These are phyloP conservation scores for Ophiognomonia clavigignenti-juglandacearum DNA, from an alignment of 2,329 filamentous ascomycete species.

Conservation along the genomic window DNA sequence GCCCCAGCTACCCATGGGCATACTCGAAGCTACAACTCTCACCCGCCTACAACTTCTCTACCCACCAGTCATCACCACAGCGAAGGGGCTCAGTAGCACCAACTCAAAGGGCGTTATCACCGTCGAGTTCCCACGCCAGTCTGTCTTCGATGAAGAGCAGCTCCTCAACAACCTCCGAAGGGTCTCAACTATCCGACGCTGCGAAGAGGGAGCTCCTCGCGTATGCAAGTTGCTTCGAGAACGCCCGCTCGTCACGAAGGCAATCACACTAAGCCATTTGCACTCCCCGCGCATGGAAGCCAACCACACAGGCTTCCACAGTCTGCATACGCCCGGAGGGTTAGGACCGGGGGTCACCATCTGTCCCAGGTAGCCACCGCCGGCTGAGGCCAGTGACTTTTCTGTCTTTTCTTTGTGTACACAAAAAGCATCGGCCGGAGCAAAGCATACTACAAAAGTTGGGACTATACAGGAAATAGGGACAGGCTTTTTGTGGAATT, in stretches of 20 bases:
- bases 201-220: slow-evolving; percentile 74
- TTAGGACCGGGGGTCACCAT: no score
- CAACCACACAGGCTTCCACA: no score
- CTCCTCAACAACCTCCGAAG: slow-evolving; percentile 47
- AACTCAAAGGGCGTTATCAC: slow-evolving; percentile 45
- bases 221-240: slow-evolving; percentile 87
- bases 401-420: neutral
- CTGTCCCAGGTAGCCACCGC: no score
- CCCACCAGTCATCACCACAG: slow-evolving; percentile 23
- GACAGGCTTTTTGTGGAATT: slow-evolving; percentile 12
- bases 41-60: slow-evolving; percentile 70
- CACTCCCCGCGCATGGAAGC: no score
- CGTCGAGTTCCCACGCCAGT: slow-evolving; percentile 79
- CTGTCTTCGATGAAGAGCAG: slow-evolving; percentile 72
- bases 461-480: slow-evolving; percentile 11
- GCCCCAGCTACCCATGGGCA: slow-evolving; percentile 47
- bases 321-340: no score
- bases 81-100: slow-evolving; percentile 32
- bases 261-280: slow-evolving; percentile 45
- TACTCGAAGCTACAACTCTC: slow-evolving; percentile 57
- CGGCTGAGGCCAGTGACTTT: neutral
- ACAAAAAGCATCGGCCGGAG: slow-evolving; percentile 23
- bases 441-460: slow-evolving; percentile 26
- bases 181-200: slow-evolving; percentile 63
- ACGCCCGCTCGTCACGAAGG: slow-evolving; percentile 59